Base-by-base conservation (phyloP, 2,329 filamentous ascomycete genomes). In the Pseudopithomyces maydicus region DNA sequence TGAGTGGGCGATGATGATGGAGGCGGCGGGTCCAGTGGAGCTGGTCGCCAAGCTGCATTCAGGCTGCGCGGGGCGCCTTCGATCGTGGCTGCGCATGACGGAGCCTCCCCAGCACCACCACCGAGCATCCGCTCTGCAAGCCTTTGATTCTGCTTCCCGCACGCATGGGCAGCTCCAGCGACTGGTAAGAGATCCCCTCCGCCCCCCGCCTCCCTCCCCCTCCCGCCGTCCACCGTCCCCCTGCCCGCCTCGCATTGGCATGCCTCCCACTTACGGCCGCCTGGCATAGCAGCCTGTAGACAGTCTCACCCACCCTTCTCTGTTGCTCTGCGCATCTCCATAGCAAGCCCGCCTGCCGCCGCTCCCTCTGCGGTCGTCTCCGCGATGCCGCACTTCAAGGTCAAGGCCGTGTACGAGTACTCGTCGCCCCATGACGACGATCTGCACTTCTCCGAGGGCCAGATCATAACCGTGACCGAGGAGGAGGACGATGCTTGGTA, bases 321-420 rank as follows among this genome's bases (percentile, higher is more conserved):
- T 23, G n/a, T 10, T 22, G 43, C 54, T 29, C 49, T 51, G 54
- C 50, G 44, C 35, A 53, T 46, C 36, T 23, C n/a, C 7, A 33
- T 23, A 26, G 15, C 48, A n/a, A 17, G 47, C 39, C 43, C 32
- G 11, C 45, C 59, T 51, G 39, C 35, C 44, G 41, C 52, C 44
- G 50, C 52, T 23, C 50, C 45, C 17, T 19, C 48, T 47, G 42
- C 22, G 23, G 41, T 45, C 52, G 55, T 52, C 56, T 48, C 45
- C 65, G 51, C 64, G 60, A 75, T 75, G 73, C 61, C 61, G 45
- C 35, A 50, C 49, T 97, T 97, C 84, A 96, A 91, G 80, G 95
- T 99, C 82, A 96, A 93, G 84, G 92, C 95, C 67, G 80, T 98
- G 73, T 99, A 90, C 82, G 94, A 98, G 76, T 99, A 99, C 81